These are phyloP conservation scores for Citrus maxima DNA, from an alignment of 345 rosid species.

Conservation along the genomic window DNA sequence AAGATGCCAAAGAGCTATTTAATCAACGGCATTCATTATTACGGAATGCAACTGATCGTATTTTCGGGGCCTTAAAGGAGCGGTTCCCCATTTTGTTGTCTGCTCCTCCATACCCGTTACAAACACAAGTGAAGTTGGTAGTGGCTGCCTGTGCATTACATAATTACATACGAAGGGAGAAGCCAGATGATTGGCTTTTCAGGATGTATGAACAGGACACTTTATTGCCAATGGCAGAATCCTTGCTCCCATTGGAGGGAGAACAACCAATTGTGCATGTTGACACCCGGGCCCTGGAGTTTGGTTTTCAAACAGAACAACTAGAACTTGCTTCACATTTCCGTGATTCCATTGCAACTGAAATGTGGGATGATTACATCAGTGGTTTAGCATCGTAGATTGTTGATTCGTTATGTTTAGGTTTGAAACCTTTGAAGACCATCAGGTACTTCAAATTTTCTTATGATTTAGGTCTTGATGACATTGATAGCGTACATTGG, in stretches of 20 bases:
- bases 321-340: slow-evolving; percentile 43
- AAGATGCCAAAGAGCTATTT: slow-evolving; percentile 63
- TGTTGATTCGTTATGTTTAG: slow-evolving; percentile 22
- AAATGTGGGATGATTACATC: slow-evolving; percentile 64
- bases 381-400: slow-evolving; percentile 44
- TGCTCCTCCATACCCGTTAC: slow-evolving; percentile 91
- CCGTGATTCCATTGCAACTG: slow-evolving; percentile 66
- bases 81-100: slow-evolving; percentile 79
- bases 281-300: slow-evolving; percentile 34
- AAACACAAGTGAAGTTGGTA: slow-evolving; percentile 81
- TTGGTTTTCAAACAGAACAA: slow-evolving; percentile 38
- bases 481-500: slow-evolving; percentile 26
- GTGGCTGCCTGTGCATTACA: slow-evolving; percentile 82
- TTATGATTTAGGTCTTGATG: slow-evolving; percentile 16
- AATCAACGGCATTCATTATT: slow-evolving; percentile 68
- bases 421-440: slow-evolving; percentile 19
- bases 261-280: slow-evolving; percentile 33
- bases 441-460: background rate
- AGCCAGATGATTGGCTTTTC: slow-evolving; percentile 70
- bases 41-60: slow-evolving; percentile 44
- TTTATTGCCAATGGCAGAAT: slow-evolving; percentile 36
- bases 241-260: slow-evolving; percentile 29
- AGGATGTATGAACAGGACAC: slow-evolving; percentile 44
- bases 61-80: slow-evolving; percentile 68
- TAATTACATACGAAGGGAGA: slow-evolving; percentile 71